These are phyloP conservation scores for Periglandula ipomoeae DNA, from an alignment of 2,329 filamentous ascomycete species.

Conservation along the genomic window DNA sequence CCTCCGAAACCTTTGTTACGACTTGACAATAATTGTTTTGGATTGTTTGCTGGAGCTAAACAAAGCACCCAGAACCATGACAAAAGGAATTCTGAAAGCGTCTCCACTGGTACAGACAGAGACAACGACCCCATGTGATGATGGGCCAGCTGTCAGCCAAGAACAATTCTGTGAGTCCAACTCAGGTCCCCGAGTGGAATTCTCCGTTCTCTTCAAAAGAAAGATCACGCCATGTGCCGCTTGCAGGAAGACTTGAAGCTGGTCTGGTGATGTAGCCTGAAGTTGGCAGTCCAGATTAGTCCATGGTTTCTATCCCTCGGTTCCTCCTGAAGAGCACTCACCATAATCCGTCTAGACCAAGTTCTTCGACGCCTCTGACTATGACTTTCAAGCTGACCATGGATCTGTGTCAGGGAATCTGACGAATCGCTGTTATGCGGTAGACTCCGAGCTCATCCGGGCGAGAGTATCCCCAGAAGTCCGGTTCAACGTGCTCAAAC, in stretches of 20 bases:
- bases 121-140: neutral
- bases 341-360: too few relatives aligned
- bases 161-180: neutral
- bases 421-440: neutral
- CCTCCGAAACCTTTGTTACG: neutral
- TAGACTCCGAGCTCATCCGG: neutral
- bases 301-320: too few relatives aligned
- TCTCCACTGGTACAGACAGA: neutral
- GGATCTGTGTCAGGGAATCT: neutral
- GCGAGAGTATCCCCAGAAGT: neutral
- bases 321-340: too few relatives aligned
- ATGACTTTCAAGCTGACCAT: neutral
- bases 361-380: too few relatives aligned
- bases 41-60: neutral
- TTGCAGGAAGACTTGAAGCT: too few relatives aligned
- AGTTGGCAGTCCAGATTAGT: too few relatives aligned
- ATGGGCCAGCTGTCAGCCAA: neutral
- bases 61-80: neutral
- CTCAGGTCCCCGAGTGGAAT: neutral
- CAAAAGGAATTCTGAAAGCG: slow-evolving; percentile 1
- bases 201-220: neutral
- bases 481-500: neutral
- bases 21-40: neutral
- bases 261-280: too few relatives aligned
- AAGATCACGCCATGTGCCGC: too few relatives aligned